phyloP scores from a whole-genome alignment of 2,329 filamentous ascomycete species.

The Cadophora gregata region DNA sequence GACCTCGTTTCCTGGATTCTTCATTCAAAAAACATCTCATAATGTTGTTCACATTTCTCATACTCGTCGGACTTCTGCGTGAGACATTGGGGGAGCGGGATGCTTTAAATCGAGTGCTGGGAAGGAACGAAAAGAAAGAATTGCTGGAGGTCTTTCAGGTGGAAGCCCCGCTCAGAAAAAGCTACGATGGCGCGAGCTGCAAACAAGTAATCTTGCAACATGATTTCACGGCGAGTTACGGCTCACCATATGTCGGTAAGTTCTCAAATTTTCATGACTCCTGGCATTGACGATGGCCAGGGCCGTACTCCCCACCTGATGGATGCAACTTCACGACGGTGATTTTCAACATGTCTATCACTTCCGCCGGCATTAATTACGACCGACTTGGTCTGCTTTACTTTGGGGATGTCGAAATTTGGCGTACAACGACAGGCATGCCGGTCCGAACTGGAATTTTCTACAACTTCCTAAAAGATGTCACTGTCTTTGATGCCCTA shows the following conservation, averaged over 20 bases:
- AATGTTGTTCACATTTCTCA: slow-evolving; percentile 14
- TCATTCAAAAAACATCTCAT: background rate
- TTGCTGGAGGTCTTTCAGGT: slow-evolving; percentile 33
- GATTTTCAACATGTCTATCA: slow-evolving; percentile 64
- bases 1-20: background rate
- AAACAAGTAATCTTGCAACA: slow-evolving; percentile 48
- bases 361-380: slow-evolving; percentile 63
- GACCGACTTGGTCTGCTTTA: slow-evolving; percentile 66
- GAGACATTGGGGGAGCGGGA: slow-evolving; percentile 1
- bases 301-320: slow-evolving; percentile 30
- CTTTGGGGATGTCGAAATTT: slow-evolving; percentile 67
- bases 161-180: slow-evolving; percentile 34
- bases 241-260: slow-evolving; percentile 69
- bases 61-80: slow-evolving; percentile 5
- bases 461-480: slow-evolving; percentile 63
- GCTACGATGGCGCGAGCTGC: slow-evolving; percentile 31
- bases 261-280: background rate
- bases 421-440: slow-evolving; percentile 69
- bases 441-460: slow-evolving; percentile 62
- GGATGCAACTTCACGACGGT: slow-evolving; percentile 42
- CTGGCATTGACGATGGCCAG: slow-evolving; percentile 22
- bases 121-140: slow-evolving; percentile 2
- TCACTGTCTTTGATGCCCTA: slow-evolving; percentile 65
- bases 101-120: background rate
- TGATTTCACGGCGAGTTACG: slow-evolving; percentile 71